Base-by-base conservation (phyloP, 1,284 basidiomycete genomes). In the Melampsora occidentalis region DNA sequence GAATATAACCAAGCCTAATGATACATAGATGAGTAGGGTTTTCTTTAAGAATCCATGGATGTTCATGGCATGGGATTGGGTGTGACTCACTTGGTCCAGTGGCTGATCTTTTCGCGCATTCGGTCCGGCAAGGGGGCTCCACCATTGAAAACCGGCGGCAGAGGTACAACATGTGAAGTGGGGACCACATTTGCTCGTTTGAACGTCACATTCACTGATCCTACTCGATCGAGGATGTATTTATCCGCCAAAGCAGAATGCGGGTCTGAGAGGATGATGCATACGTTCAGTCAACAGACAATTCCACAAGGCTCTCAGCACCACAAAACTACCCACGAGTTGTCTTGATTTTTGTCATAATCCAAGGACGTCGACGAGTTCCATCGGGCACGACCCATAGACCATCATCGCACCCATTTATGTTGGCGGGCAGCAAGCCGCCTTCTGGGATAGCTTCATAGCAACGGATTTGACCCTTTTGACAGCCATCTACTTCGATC, bases 351-450 rank as follows among this genome's bases (percentile, higher is more conserved):
- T 48, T 42, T 42, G 49, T 51, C 72, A 76, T 76, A n/a, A 76
- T 64, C 72, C 72, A 76, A 51, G 72, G 72, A 18, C 72, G 64
- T 22, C 72, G 65, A 16, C 72, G 64, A 76, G 72, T 76, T 31
- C 72, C 72, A 68, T 76, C 72, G 39, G 72, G 64, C n/a, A 76
- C 65, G 39, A 62, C 72, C 72, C 72, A 76, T 61, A 76, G 42
- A 14, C 72, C 72, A 35, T 76, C 65, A 39, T 76, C 72, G 28
- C 46, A 39, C n/a, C 72, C 72, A 14, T 64, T 20, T 51, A 76
- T 61, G n/a, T 46, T 49, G 25, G 72, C 20, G 12, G 72, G 72
- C 18, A 31, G 20, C 22, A 76, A 35, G 22, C 72, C 51, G 28
- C 62, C 72, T 12, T 65, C 35, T 14, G 51, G 51, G 20, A 76